Conservation (phyloP, 257 asterid genomes). For the Perilla frutescens region DNA sequence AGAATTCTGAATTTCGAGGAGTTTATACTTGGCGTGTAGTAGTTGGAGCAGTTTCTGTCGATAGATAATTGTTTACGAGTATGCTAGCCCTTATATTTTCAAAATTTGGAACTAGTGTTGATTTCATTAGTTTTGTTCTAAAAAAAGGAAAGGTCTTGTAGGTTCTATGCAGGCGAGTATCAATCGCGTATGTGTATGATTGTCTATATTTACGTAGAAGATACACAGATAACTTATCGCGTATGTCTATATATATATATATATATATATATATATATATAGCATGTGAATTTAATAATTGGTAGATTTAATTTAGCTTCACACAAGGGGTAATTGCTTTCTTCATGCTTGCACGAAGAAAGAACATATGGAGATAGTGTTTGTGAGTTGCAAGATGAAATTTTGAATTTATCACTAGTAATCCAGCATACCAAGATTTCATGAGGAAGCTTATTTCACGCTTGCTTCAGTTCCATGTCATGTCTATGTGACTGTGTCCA, state of each 20-base stretch:
- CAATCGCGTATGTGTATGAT: background rate
- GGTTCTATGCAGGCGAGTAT: too few species aligned
- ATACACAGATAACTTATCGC: too few species aligned
- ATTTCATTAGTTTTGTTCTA: background rate
- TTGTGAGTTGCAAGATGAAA: constrained; percentile 7
- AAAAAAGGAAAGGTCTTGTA: too few species aligned
- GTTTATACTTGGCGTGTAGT: background rate
- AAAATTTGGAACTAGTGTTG: background rate
- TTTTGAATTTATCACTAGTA: background rate
- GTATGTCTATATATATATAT: too few species aligned
- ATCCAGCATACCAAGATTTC: background rate
- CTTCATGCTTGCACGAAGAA: background rate
- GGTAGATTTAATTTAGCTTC: constrained; percentile 13
- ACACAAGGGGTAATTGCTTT: background rate
- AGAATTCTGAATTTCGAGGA: background rate
- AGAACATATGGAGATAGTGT: background rate
- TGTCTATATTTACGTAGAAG: background rate
- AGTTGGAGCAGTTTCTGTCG: constrained; percentile 13
- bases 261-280: background rate
- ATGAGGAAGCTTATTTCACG: background rate
- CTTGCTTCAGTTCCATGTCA: constrained; percentile 8
- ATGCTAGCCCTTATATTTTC: background rate
- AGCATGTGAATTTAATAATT: background rate
- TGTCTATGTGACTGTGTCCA: background rate
- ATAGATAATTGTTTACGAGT: constrained; percentile 4